A percentile compares a stretch with the other conserved stretches of the same genome.
phyloP scores from a whole-genome alignment of 1,284 basidiomycete genomes.

The Boletus sp. region DNA sequence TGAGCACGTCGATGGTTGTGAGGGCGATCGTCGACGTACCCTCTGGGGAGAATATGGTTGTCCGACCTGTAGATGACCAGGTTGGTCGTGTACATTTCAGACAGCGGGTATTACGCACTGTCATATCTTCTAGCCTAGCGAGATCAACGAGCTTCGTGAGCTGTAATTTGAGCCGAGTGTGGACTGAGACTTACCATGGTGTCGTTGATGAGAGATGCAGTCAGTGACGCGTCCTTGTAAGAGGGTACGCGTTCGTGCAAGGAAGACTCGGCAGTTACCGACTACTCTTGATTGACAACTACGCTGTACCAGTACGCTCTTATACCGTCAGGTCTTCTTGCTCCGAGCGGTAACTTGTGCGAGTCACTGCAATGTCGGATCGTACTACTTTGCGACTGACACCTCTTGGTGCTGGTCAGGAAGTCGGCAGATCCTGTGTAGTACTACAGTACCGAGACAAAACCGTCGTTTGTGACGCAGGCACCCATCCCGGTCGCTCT shows the following conservation, averaged over 20 bases:
- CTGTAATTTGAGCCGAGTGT: neutral
- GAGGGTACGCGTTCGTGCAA: constrained; percentile 20
- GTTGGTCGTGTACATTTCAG: constrained; percentile 7
- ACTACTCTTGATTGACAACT: neutral
- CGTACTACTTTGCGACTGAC: constrained; percentile 11
- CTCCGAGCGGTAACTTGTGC: too few relatives aligned
- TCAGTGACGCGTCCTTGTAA: constrained; percentile 24
- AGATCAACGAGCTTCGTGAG: neutral
- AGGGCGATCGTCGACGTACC: constrained; percentile 46
- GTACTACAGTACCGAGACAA: constrained; percentile 89
- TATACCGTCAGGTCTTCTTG: too few relatives aligned
- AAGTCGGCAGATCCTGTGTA: constrained; percentile 95
- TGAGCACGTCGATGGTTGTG: constrained; percentile 3
- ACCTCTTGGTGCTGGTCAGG: constrained; percentile 88
- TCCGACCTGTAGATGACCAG: constrained; percentile 58
- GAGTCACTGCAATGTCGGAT: constrained; percentile 2
- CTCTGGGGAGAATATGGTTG: constrained; percentile 95
- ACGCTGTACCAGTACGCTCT: too few relatives aligned
- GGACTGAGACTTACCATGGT: constrained; percentile 20
- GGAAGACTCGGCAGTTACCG: constrained; percentile 23
- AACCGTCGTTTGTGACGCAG: constrained; percentile 94
- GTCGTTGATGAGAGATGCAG: constrained; percentile 10
- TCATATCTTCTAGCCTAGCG: constrained; percentile 83
- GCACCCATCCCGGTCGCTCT: constrained; percentile 90
- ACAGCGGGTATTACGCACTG: constrained; percentile 49